Base-by-base conservation (phyloP, 2,329 filamentous ascomycete species). In the Ophiostoma sp. region DNA sequence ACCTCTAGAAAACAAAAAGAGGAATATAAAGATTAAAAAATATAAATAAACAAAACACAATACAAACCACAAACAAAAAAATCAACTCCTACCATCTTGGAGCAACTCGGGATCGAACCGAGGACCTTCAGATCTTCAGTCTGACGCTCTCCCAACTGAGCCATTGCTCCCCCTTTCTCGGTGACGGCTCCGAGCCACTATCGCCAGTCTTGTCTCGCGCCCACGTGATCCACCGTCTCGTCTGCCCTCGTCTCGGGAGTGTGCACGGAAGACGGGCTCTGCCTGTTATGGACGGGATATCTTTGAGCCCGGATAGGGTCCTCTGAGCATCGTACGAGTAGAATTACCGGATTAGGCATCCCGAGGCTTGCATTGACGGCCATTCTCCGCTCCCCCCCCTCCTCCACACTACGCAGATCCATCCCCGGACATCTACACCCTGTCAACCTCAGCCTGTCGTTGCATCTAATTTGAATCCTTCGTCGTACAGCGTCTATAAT, bases 71-170 rank as follows among this genome's bases (percentile, higher is more conserved):
- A n/a, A n/a, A n/a, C n/a, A 27, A 27, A 27, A 27, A 27, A 55
- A 55, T n/a, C 18, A 55, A 55, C 8, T 27, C n/a, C 18, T 55
- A 2, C 27, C 27, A 2, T 27, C 27, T 1, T 27, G 49, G 49
- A 55, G 49, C 49, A 55, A 55, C 49, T 55, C 49, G 49, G 49
- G 49, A 55, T 55, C 49, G 49, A 55, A 55, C 49, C 49, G 49
- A 55, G 49, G 49, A 55, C 49, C 49, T 55, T 55, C 49, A 55
- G 49, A 55, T 55, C 49, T 55, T 55, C 49, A 55, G 49, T 55
- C 49, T 55, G 49, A 55, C 49, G 49, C 49, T 55, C 49, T 55
- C 49, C 49, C 49, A 55, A 55, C 49, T 55, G 49, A 55, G 49
- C 49, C 49, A 55, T 55, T 55, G 49, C 49, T 55, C 49, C 49